Conservation (phyloP, 208 protist genomes). For the Leishmania guyanensis region DNA sequence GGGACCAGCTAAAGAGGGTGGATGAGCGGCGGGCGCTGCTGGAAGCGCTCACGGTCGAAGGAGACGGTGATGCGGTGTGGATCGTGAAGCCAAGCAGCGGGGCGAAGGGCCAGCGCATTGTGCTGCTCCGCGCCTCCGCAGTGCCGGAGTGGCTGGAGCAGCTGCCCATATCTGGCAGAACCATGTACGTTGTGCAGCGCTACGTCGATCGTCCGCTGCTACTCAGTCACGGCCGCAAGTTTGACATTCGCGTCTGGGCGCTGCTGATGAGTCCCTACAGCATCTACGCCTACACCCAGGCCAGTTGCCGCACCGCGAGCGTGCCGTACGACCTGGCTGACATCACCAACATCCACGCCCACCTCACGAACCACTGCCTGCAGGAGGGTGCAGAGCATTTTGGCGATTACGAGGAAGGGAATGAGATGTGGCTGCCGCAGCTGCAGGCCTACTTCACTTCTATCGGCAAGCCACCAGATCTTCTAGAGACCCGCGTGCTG, state of each 20-base stretch:
- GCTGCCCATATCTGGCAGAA: slow-evolving; percentile 20
- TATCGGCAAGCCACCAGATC: slow-evolving; percentile 34
- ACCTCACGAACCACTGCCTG: slow-evolving; percentile 93
- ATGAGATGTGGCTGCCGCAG: slow-evolving; percentile 88
- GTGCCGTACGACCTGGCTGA: slow-evolving; percentile 54
- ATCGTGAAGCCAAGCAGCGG: slow-evolving; percentile 90
- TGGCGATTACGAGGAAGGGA: slow-evolving; percentile 78
- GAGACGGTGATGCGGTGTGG: slow-evolving; percentile 51
- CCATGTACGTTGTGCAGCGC: slow-evolving; percentile 78
- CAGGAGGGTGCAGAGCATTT: slow-evolving; percentile 60
- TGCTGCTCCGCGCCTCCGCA: slow-evolving; percentile 40
- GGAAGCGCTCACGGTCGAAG: slow-evolving; percentile 24
- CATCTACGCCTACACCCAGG: slow-evolving; percentile 85
- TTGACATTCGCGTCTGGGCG: slow-evolving; percentile 91
- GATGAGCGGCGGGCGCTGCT: slow-evolving; percentile 63
- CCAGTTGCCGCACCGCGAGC: slow-evolving; percentile 83
- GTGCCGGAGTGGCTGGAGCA: slow-evolving; percentile 48
- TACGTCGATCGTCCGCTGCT: slow-evolving; percentile 90
- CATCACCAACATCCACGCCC: slow-evolving; percentile 47
- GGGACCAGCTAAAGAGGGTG: slow-evolving; percentile 48
- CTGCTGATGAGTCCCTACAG: slow-evolving; percentile 60
- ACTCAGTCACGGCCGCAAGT: slow-evolving; percentile 78
- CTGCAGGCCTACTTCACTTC: slow-evolving; percentile 57
- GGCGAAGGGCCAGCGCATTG: slow-evolving; percentile 78
- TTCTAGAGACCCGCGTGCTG: slow-evolving; percentile 53